Evolutionary conservation across 177 flowering plant genomes (phyloP).

Genomic region (Vitis hybrid): DNA sequence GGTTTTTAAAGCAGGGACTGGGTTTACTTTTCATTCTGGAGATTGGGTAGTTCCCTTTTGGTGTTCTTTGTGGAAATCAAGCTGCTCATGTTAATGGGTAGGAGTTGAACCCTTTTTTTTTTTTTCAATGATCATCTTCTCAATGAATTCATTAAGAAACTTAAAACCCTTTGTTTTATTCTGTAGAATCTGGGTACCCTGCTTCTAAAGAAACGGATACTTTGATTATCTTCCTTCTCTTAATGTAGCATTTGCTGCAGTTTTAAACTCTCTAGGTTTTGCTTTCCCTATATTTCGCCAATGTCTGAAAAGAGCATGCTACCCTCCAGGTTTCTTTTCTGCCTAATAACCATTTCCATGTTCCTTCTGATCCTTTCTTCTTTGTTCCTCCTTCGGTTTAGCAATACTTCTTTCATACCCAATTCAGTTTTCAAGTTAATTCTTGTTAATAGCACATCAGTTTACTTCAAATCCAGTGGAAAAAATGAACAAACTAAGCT

Average conservation of each 20-base stretch:
- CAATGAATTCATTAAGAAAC: conserved; percentile 1
- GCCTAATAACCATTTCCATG: conserved; percentile 41
- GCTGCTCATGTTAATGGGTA: not conserved
- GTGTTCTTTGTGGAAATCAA: not conserved
- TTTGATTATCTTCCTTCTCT: conserved; percentile 2
- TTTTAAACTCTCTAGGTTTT: not conserved
- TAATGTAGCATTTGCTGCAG: not conserved
- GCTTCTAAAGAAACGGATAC: not conserved
- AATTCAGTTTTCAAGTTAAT: conserved; percentile 51
- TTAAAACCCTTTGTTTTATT: not conserved
- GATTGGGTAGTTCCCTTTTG: not conserved
- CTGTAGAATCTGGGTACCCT: not conserved
- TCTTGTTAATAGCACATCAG: conserved; percentile 38
- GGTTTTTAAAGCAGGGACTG: conserved; percentile 4
- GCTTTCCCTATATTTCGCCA: conserved; percentile 5
- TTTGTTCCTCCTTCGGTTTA: conserved; percentile 41
- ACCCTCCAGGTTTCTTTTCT: conserved; percentile 43
- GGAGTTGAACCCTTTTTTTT: not conserved
- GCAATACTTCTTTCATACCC: conserved; percentile 28
- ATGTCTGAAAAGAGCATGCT: conserved; percentile 55
- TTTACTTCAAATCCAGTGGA: conserved; percentile 25
- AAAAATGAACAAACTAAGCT: conserved; percentile 10
- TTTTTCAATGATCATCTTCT: not conserved
- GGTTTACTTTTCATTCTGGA: not conserved
- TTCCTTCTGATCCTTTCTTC: conserved; percentile 48